Evolutionary conservation across 2,329 filamentous ascomycete species (phyloP).

Genomic region (Chrysosporium queenslandicum): DNA sequence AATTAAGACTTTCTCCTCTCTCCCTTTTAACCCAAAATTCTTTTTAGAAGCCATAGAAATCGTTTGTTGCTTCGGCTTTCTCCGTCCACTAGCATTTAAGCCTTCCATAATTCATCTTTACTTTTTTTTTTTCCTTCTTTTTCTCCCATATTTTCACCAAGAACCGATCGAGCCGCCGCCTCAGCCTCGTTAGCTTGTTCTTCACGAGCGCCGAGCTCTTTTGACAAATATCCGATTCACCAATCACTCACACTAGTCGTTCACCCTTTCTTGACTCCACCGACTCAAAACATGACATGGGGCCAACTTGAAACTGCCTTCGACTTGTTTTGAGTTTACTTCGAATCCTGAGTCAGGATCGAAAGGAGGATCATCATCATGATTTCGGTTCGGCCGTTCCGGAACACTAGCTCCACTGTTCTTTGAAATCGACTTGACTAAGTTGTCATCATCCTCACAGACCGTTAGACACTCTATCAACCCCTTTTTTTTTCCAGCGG

Average conservation of each 20-base stretch:
- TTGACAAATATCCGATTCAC: slow-evolving; percentile 1
- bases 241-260: neutral
- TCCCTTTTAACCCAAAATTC: no score
- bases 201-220: neutral
- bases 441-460: neutral
- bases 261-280: neutral
- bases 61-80: neutral
- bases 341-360: neutral
- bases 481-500: no score
- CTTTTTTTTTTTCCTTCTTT: neutral
- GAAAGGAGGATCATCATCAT: neutral
- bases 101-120: neutral
- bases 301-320: slow-evolving; percentile 3
- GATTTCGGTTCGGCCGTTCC: slow-evolving; percentile 3
- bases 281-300: slow-evolving; percentile 8
- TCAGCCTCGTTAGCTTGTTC: neutral
- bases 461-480: no score
- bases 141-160: no score
- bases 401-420: neutral
- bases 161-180: slow-evolving; percentile 1
- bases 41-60: no score
- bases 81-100: neutral
- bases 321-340: neutral
- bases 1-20: no score
- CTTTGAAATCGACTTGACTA: neutral